Evolutionary conservation across 768 basidiomycete species (phyloP).

Genomic region (Termitomyces sp.): DNA sequence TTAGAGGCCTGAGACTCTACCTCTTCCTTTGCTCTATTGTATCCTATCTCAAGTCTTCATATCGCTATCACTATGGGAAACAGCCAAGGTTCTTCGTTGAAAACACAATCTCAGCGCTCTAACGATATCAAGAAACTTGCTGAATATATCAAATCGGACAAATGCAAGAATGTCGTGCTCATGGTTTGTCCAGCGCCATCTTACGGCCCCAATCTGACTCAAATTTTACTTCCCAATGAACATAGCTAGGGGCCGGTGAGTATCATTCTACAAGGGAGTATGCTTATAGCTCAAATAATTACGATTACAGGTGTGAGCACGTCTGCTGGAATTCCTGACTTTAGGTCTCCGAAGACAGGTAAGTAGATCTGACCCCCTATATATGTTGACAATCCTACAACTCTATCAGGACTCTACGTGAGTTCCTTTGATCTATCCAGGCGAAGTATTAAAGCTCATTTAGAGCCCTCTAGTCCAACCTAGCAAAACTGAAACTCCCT

Average conservation of each 20-base stretch:
- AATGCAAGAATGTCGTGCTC: constrained; percentile 66
- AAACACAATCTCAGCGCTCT: constrained; percentile 5
- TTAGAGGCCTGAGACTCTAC: background rate
- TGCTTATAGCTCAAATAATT: background rate
- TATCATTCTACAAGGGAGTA: background rate
- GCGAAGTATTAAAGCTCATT: background rate
- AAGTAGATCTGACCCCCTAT: constrained; percentile 14
- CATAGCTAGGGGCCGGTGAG: constrained; percentile 68
- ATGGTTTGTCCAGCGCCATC: constrained; percentile 51
- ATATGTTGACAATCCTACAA: background rate
- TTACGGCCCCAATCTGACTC: background rate
- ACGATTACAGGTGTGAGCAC: constrained; percentile 60
- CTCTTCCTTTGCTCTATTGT: background rate
- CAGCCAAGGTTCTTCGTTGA: background rate
- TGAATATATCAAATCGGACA: constrained; percentile 64
- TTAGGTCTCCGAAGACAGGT: constrained; percentile 84
- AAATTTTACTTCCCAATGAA: background rate
- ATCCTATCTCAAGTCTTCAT: background rate
- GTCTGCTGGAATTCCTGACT: constrained; percentile 85
- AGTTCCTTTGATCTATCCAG: constrained; percentile 12
- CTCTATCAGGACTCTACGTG: constrained; percentile 49
- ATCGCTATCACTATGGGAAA: constrained; percentile 5
- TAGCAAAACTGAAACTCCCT: constrained; percentile 75
- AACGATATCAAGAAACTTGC: constrained; percentile 45
- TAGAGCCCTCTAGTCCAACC: constrained; percentile 54